Base-by-base conservation (phyloP, 2,329 filamentous ascomycete genomes). In the Macrophomina pseudophaseolina region DNA sequence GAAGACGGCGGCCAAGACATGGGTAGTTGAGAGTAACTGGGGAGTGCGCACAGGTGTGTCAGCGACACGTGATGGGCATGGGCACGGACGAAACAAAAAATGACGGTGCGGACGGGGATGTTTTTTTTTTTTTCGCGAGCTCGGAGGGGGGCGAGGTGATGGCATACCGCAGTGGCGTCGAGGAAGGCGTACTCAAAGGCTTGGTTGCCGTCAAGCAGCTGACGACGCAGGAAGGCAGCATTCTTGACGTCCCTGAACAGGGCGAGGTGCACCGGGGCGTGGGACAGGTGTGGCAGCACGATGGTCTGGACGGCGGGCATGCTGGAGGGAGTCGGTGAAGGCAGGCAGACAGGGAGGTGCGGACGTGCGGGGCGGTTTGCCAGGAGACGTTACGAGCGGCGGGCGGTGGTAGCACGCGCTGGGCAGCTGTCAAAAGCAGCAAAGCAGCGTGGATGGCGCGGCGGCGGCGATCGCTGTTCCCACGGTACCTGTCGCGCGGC, bases 161-260 rank as follows among this genome's bases (percentile, higher is more conserved):
- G 38, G 67, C 74, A 66, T 84, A 94, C 90, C 77, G 91, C 87
- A 53, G 87, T 88, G 23, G 93, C 93, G 80, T 99, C 94, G 54
- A 99, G 86, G 71, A 99, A 91, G 40, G 94, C 93, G 83, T 98
- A 98, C 79, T 98, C 93, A 73, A 94, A 98, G 8, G 90, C 89
- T 11, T 87, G 75, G 75, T 98, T 97, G 63, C 92, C 91, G 5
- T 88, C 86, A n/a, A 98, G 84, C 5, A 99, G 87, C 80, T 97
- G 94, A 71, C 90, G 84, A 63, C 93, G 90, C 51, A 99, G 83
- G 74, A 90, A 93, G 0, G 86, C 80, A 11, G 93, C 86, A 77
- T 99, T 99, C 69, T 86, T 77, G 66, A 98, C 87, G 76, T 92
- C 82, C 28, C 83, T 86, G 81, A 95, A 97, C 38, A 97, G 81